Conservation (phyloP, 129 eudicot species). For the Flaveria ramosissima region DNA sequence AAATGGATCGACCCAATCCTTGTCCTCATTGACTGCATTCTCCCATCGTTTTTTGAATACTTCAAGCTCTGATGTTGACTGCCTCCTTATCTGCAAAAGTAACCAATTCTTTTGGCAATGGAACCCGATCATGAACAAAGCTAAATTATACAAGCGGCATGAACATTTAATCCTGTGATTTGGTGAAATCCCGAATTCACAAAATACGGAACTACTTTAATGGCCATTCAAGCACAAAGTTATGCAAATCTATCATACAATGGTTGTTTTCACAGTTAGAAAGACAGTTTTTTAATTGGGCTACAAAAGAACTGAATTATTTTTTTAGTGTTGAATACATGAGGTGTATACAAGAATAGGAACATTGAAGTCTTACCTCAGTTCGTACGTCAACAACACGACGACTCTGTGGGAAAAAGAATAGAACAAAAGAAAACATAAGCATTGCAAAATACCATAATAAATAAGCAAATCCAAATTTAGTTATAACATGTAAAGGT, state of each 20-base stretch:
- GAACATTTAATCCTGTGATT: background rate
- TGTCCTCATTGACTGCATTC: conserved; percentile 60
- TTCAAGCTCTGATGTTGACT: conserved; percentile 70
- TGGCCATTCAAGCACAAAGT: background rate
- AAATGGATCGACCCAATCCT: conserved; percentile 63
- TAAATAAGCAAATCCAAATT: background rate
- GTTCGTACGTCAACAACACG: conserved; percentile 50
- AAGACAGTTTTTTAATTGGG: background rate
- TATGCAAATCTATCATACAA: background rate
- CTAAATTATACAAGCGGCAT: background rate
- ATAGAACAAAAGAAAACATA: conserved; percentile 15
- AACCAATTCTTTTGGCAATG: background rate
- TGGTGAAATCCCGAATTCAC: background rate
- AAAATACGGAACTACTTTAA: background rate
- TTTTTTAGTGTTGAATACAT: background rate
- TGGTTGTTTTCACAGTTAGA: background rate
- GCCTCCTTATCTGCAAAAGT: conserved; percentile 66
- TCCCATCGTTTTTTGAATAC: conserved; percentile 81
- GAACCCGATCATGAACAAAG: background rate
- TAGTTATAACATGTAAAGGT: background rate
- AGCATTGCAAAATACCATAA: background rate
- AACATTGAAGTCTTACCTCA: conserved; percentile 51
- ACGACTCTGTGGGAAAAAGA: conserved; percentile 47
- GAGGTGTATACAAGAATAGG: background rate
- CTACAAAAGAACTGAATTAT: background rate